Conservation (phyloP, 495 filamentous ascomycete species). For the Penicillium chermesinum region DNA sequence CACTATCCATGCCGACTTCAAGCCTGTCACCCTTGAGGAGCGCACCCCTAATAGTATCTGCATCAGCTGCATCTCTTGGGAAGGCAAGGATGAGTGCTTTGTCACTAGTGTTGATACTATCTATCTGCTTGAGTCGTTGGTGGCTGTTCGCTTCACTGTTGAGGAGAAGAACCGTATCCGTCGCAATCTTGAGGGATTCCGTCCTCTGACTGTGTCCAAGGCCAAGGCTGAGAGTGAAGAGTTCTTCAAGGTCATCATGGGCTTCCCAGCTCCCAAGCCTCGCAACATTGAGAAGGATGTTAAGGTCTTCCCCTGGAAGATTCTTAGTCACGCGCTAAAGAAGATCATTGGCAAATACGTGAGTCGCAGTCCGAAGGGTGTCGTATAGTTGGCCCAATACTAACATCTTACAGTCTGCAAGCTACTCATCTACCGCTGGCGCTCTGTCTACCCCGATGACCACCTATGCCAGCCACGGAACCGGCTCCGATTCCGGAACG, state of each 20-base stretch:
- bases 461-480: constrained; percentile 34
- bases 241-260: constrained; percentile 99
- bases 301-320: constrained; percentile 95
- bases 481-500: constrained; percentile 39
- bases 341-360: constrained; percentile 99
- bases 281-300: constrained; percentile 98
- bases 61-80: constrained; percentile 92
- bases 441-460: constrained; percentile 37
- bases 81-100: constrained; percentile 79
- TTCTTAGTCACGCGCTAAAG: constrained; percentile 73
- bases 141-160: constrained; percentile 77
- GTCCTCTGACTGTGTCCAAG: constrained; percentile 86
- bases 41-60: constrained; percentile 67
- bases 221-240: constrained; percentile 84
- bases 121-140: constrained; percentile 79
- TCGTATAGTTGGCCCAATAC: neutral
- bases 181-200: constrained; percentile 88
- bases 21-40: constrained; percentile 63
- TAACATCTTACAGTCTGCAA: constrained; percentile 40
- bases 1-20: constrained; percentile 68
- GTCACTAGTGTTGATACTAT: constrained; percentile 98
- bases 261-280: constrained; percentile 90
- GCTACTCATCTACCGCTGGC: constrained; percentile 47
- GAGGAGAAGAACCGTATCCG: constrained; percentile 98
- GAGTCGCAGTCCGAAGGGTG: too few species aligned